These are phyloP conservation scores for Ophiostoma novo-ulmi DNA, from an alignment of 2,329 filamentous ascomycete species.

Conservation along the genomic window DNA sequence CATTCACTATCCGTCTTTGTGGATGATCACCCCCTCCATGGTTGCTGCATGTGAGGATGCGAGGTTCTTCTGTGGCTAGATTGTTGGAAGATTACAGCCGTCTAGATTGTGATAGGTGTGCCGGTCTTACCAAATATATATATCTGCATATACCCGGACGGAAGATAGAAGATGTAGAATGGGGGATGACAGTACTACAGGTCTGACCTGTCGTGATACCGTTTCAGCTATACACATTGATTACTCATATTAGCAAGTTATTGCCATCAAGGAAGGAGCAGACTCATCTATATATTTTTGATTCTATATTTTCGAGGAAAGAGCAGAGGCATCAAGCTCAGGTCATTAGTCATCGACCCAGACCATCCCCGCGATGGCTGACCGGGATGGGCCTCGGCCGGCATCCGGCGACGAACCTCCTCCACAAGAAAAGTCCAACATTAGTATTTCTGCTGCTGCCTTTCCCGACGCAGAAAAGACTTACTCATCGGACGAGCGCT, in stretches of 20 bases:
- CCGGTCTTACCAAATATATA: background rate
- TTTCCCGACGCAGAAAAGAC: conserved; percentile 33
- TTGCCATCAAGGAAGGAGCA: background rate
- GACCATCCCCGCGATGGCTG: background rate
- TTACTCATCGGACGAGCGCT: conserved; percentile 24
- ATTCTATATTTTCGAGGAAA: background rate
- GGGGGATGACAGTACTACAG: background rate
- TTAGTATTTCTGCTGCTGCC: background rate
- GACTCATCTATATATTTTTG: background rate
- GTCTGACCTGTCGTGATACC: background rate
- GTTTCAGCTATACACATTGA: background rate
- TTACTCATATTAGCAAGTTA: background rate
- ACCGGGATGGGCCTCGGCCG: conserved; percentile 4
- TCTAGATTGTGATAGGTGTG: background rate
- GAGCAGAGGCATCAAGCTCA: background rate
- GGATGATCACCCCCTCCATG: background rate
- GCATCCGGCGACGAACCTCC: background rate
- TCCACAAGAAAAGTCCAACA: background rate
- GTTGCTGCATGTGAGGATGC: conserved; percentile 3
- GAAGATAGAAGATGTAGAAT: background rate
- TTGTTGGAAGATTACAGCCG: background rate
- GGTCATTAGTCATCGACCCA: background rate
- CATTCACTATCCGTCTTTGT: background rate
- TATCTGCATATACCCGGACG: background rate
- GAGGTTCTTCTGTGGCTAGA: background rate